Evolutionary conservation across 1,284 basidiomycete species (phyloP).

Genomic region (Cryptococcus hybrid): DNA sequence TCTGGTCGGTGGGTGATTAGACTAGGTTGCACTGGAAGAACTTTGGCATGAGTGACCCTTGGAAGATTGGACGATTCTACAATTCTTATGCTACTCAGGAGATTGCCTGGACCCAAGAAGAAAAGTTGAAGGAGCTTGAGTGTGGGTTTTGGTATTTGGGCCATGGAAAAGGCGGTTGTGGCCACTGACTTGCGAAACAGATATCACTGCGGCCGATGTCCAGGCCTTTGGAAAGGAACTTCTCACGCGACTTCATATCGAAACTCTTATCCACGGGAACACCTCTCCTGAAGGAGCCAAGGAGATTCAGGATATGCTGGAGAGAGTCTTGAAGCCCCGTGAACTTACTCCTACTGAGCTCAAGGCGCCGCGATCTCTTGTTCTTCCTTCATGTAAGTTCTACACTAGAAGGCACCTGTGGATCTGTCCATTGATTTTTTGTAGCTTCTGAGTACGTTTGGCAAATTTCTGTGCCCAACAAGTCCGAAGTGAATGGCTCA

Average conservation of each 20-base stretch:
- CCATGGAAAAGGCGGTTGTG: background rate
- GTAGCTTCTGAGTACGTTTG: conserved; percentile 70
- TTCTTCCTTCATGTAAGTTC: conserved; percentile 64
- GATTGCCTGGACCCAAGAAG: conserved; percentile 72
- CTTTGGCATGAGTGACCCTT: conserved; percentile 82
- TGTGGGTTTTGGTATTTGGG: conserved; percentile 54
- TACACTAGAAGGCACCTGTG: background rate
- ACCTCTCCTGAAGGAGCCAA: conserved; percentile 79
- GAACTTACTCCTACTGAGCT: conserved; percentile 60
- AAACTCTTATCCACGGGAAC: conserved; percentile 83
- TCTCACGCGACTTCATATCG: conserved; percentile 67
- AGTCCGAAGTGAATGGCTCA: conserved; percentile 81
- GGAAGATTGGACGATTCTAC: conserved; percentile 77
- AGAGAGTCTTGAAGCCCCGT: conserved; percentile 63
- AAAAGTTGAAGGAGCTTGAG: conserved; percentile 74
- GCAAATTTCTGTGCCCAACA: conserved; percentile 71
- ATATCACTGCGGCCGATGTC: conserved; percentile 70
- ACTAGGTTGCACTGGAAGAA: conserved; percentile 62
- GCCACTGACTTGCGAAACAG: conserved; percentile 46
- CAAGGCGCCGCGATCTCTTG: conserved; percentile 60
- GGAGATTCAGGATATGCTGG: conserved; percentile 67
- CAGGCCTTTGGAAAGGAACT: conserved; percentile 64
- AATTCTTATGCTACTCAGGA: conserved; percentile 68
- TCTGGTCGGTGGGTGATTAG: background rate
- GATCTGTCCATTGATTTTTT: conserved; percentile 2